These are phyloP conservation scores for Tieghemiomyces parasiticus DNA, from an alignment of 192 early-diverging fungal genomes.

Conservation along the genomic window DNA sequence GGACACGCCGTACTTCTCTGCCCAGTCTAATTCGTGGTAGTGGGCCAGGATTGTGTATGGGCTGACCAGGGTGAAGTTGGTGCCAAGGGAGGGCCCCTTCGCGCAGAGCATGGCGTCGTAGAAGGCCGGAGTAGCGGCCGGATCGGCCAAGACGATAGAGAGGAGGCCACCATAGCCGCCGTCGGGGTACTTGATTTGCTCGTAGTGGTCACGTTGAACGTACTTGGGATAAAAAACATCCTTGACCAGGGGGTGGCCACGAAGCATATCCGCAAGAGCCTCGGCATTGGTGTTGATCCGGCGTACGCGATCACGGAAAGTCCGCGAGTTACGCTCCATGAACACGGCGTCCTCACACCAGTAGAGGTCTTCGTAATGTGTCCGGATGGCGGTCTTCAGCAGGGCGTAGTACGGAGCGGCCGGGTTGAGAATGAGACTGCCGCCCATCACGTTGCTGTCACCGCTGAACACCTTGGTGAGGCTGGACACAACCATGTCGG, in stretches of 20 bases:
- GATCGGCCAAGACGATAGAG: constrained; percentile 53
- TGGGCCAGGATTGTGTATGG: constrained; percentile 96
- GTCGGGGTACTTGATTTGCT: constrained; percentile 35
- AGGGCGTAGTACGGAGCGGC: constrained; percentile 31
- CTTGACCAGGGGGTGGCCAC: constrained; percentile 47
- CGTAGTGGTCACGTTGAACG: constrained; percentile 48
- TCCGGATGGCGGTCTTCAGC: constrained; percentile 35
- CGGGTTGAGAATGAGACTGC: constrained; percentile 72
- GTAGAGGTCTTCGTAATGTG: constrained; percentile 63
- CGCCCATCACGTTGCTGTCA: constrained; percentile 96
- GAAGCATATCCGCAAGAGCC: constrained; percentile 53
- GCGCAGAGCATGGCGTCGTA: constrained; percentile 68
- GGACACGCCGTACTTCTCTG: constrained; percentile 58
- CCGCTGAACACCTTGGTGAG: constrained; percentile 93
- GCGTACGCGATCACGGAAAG: constrained; percentile 54
- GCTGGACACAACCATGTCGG: constrained; percentile 79
- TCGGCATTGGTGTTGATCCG: constrained; percentile 72
- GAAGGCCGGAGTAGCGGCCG: constrained; percentile 41
- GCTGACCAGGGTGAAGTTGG: constrained; percentile 88
- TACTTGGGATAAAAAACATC: constrained; percentile 78
- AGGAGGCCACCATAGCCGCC: constrained; percentile 84
- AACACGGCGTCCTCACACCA: constrained; percentile 93
- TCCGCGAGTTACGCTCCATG: constrained; percentile 88
- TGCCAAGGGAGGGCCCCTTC: constrained; percentile 92
- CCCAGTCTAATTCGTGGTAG: constrained; percentile 91